phyloP scores from a whole-genome alignment of 148 eudicot species.

The Camellia lanceoleosa region DNA sequence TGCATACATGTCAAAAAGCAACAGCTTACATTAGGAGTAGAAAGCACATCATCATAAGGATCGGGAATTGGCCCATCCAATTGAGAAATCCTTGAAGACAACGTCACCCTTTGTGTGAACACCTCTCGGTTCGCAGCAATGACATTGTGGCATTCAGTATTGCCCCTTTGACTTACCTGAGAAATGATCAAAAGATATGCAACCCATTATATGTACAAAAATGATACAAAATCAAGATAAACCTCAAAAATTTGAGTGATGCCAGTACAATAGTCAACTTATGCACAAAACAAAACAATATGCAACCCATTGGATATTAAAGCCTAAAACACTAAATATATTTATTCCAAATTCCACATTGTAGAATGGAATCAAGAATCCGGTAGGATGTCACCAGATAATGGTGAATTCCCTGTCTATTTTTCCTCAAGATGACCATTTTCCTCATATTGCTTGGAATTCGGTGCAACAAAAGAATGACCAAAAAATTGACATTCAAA shows the following conservation, averaged over 20 bases:
- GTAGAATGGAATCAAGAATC: background rate
- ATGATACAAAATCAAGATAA: background rate
- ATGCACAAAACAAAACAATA: background rate
- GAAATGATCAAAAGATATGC: slow-evolving; percentile 11
- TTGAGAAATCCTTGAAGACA: slow-evolving; percentile 59
- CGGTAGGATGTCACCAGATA: background rate
- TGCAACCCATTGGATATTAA: background rate
- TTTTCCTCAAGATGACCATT: slow-evolving; percentile 7
- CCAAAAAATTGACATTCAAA: background rate
- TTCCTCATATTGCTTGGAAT: background rate
- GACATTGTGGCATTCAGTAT: slow-evolving; percentile 15
- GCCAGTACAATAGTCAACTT: background rate
- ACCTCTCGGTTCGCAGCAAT: slow-evolving; percentile 20
- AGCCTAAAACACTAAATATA: background rate
- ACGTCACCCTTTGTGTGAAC: slow-evolving; percentile 23
- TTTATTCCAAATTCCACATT: background rate
- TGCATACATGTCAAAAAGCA: background rate
- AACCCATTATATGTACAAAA: background rate
- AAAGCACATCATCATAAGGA: slow-evolving; percentile 84
- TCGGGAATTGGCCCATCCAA: slow-evolving; percentile 82
- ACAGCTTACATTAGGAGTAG: slow-evolving; percentile 86
- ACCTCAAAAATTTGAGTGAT: background rate
- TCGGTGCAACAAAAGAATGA: background rate
- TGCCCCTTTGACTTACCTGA: slow-evolving; percentile 45
- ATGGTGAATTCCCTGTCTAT: background rate